A percentile compares a stretch with the other conserved stretches of the same genome.
These are phyloP conservation scores for Macroventuria anomochaeta DNA, from an alignment of 2,329 filamentous ascomycete genomes.

Conservation along the genomic window DNA sequence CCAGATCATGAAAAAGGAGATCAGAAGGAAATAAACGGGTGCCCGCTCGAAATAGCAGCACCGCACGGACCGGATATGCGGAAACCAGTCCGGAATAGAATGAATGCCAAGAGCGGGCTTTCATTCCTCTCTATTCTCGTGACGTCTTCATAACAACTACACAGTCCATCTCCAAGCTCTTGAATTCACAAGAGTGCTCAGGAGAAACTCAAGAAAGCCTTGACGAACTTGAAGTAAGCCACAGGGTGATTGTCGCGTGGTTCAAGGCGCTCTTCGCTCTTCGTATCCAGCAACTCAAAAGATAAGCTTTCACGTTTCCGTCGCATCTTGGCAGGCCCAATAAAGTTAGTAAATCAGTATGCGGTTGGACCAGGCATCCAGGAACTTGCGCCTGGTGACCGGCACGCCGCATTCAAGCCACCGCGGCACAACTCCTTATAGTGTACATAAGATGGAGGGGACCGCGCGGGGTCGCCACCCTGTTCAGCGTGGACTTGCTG, in stretches of 20 bases:
- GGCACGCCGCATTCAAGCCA: slow-evolving; percentile 16
- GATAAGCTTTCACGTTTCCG: slow-evolving; percentile 13
- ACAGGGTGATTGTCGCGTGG: not conserved
- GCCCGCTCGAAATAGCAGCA: slow-evolving; percentile 11
- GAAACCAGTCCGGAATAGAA: not conserved
- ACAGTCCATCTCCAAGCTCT: not conserved
- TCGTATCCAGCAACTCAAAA: not conserved
- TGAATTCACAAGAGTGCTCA: not conserved
- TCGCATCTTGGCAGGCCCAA: slow-evolving; percentile 6
- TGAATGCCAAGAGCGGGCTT: slow-evolving; percentile 3
- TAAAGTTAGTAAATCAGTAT: slow-evolving; percentile 11
- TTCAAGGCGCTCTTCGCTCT: not conserved
- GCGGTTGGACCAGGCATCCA: slow-evolving; percentile 9
- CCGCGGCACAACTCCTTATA: slow-evolving; percentile 7
- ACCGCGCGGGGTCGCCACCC: slow-evolving; percentile 6
- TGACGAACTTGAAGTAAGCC: not conserved
- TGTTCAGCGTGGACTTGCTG: not conserved
- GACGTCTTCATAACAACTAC: slow-evolving; percentile 3
- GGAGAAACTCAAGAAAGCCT: not conserved
- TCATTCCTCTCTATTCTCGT: slow-evolving; percentile 10
- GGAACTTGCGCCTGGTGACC: slow-evolving; percentile 14
- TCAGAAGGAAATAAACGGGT: not conserved
- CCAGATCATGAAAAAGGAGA: slow-evolving; percentile 12
- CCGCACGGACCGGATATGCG: slow-evolving; percentile 13
- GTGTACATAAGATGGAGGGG: slow-evolving; percentile 8